A percentile compares a stretch with the other conserved stretches of the same genome.
phyloP scores from a whole-genome alignment of 257 asterid species.

The Solanum chilense region DNA sequence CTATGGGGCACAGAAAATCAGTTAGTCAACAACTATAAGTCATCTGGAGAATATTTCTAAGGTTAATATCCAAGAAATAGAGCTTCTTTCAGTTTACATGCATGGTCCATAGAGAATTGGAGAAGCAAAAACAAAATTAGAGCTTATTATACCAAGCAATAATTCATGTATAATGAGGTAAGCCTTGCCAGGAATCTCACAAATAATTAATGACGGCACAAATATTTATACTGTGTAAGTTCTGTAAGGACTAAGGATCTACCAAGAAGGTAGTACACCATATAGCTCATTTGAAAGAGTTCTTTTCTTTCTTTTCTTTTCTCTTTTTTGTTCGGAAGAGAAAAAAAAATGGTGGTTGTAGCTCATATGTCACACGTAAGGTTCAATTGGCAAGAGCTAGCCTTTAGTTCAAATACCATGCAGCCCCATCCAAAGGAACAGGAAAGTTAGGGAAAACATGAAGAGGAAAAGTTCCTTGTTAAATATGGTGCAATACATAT shows the following conservation, averaged over 20 bases:
- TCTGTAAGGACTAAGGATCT: background rate
- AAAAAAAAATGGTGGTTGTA: background rate
- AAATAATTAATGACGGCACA: background rate
- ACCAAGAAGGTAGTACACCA: background rate
- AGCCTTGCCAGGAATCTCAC: background rate
- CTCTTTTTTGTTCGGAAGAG: background rate
- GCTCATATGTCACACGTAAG: background rate
- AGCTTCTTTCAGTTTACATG: background rate
- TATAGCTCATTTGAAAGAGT: background rate
- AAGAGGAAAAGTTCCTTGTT: background rate
- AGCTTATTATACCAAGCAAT: background rate
- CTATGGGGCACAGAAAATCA: conserved; percentile 15
- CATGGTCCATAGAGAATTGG: background rate
- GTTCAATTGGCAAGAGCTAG: background rate
- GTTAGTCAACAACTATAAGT: background rate
- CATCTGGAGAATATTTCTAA: background rate
- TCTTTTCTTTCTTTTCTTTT: background rate
- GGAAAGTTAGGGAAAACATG: background rate
- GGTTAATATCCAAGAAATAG: background rate
- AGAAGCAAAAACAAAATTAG: background rate
- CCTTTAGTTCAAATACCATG: background rate
- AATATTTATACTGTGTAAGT: background rate
- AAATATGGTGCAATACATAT: background rate
- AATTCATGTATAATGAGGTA: background rate
- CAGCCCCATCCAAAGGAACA: background rate